Conservation (phyloP, 75 land plant genomes). For the Sequoiadendron giganteum region DNA sequence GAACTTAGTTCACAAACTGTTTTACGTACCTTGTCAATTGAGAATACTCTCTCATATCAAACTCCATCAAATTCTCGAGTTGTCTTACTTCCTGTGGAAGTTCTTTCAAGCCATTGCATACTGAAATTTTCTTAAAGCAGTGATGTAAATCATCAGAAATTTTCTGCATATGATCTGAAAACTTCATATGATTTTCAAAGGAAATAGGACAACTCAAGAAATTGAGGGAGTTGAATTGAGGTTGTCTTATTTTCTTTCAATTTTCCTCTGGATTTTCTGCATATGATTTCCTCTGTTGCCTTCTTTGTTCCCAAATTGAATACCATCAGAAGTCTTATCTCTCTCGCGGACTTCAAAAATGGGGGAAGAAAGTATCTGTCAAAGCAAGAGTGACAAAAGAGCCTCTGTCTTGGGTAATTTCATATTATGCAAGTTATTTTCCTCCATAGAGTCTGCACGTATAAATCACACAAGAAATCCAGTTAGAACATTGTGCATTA, state of each 20-base stretch:
- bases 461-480: background rate
- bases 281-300: slow-evolving; percentile 32
- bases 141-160: too few species aligned
- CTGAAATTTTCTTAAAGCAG: background rate
- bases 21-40: too few species aligned
- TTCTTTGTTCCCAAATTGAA: slow-evolving; percentile 24
- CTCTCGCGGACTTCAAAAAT: slow-evolving; percentile 39
- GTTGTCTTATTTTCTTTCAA: too few species aligned
- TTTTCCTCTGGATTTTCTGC: background rate
- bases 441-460: slow-evolving; percentile 45
- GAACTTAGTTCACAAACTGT: too few species aligned
- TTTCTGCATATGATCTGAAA: background rate
- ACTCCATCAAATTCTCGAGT: too few species aligned
- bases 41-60: too few species aligned
- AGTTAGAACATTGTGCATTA: background rate
- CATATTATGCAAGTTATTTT: slow-evolving; percentile 48
- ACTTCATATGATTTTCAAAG: too few species aligned
- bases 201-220: too few species aligned
- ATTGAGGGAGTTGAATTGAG: too few species aligned
- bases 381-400: slow-evolving; percentile 48
- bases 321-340: slow-evolving; percentile 40
- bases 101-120: too few species aligned
- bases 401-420: slow-evolving; percentile 51
- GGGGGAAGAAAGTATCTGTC: slow-evolving; percentile 33
- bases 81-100: too few species aligned